A percentile compares a stretch with the other conserved stretches of the same genome.
These are phyloP conservation scores for Daedaleopsis sinensis DNA, from an alignment of 768 basidiomycete genomes.

Conservation along the genomic window DNA sequence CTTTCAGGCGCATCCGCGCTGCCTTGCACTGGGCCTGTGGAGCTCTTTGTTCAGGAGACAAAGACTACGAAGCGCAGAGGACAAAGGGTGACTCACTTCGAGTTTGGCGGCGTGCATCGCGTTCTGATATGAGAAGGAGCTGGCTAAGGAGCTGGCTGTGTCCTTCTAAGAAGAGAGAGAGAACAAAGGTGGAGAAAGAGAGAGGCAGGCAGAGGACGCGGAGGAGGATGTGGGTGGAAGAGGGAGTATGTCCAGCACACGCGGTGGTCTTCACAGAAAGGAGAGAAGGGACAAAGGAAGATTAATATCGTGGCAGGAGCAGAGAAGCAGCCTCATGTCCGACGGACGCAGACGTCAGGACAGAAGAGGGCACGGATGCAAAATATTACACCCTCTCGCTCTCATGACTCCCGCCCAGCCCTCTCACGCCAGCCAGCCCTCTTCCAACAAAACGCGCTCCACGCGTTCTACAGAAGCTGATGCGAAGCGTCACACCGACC, in stretches of 20 bases:
- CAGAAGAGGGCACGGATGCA: constrained; percentile 3
- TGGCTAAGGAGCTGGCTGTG: background rate
- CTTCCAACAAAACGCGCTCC: constrained; percentile 10
- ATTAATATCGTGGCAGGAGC: constrained; percentile 16
- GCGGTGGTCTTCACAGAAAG: constrained; percentile 21
- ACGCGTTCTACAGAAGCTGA: constrained; percentile 22
- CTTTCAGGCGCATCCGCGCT: constrained; percentile 11
- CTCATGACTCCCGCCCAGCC: constrained; percentile 4
- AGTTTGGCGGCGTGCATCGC: constrained; percentile 3
- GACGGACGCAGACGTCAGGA: constrained; percentile 9
- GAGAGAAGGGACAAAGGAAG: constrained; percentile 13
- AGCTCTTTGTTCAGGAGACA: background rate
- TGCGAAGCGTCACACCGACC: constrained; percentile 3
- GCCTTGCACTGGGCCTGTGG: background rate
- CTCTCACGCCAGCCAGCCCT: constrained; percentile 8
- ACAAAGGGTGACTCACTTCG: constrained; percentile 5
- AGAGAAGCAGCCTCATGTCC: constrained; percentile 16
- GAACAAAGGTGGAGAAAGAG: constrained; percentile 5
- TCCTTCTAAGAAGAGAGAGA: background rate
- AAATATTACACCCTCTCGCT: background rate
- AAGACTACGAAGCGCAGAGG: background rate
- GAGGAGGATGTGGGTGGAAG: constrained; percentile 2
- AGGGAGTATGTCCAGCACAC: constrained; percentile 28
- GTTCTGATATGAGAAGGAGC: background rate
- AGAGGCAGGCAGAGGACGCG: constrained; percentile 3